Conservation (phyloP, 306 rosid genomes). For the Quercus mongolica region DNA sequence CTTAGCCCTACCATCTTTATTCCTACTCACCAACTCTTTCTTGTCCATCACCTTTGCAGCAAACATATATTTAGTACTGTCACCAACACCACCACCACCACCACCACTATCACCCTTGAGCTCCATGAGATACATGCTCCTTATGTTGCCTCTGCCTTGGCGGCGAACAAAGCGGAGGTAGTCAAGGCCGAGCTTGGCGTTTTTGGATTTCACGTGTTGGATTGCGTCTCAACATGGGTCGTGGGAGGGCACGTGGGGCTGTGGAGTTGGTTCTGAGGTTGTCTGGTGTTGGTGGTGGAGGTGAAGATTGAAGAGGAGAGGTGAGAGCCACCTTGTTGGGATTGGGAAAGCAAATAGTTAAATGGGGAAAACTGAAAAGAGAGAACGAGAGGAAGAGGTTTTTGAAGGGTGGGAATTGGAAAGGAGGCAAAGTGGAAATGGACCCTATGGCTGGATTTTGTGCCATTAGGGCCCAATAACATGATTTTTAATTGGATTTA, state of each 20-base stretch:
- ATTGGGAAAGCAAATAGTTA: background rate
- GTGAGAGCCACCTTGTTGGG: too few species aligned
- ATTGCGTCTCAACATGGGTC: slow-evolving; percentile 33
- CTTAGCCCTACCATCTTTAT: slow-evolving; percentile 37
- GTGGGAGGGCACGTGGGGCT: slow-evolving; percentile 15
- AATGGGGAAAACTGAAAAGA: background rate
- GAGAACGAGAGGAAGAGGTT: slow-evolving; percentile 11
- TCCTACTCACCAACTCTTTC: slow-evolving; percentile 29
- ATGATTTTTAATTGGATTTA: background rate
- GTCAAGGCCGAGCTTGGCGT: background rate
- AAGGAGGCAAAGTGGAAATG: background rate
- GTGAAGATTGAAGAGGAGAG: background rate
- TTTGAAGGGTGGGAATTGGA: background rate
- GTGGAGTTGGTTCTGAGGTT: slow-evolving; percentile 16
- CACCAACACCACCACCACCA: background rate
- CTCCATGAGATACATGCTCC: slow-evolving; percentile 29
- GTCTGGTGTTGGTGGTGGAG: background rate
- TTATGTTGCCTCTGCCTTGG: slow-evolving; percentile 49
- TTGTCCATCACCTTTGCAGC: slow-evolving; percentile 65
- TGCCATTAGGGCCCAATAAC: background rate
- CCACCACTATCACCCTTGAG: slow-evolving; percentile 25
- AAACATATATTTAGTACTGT: slow-evolving; percentile 8
- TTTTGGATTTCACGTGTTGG: background rate
- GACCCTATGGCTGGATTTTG: background rate
- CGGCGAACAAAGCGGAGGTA: slow-evolving; percentile 38